Evolutionary conservation across 1,139 yeast species (phyloP).

Genomic region (Suhomyces bokatorum): DNA sequence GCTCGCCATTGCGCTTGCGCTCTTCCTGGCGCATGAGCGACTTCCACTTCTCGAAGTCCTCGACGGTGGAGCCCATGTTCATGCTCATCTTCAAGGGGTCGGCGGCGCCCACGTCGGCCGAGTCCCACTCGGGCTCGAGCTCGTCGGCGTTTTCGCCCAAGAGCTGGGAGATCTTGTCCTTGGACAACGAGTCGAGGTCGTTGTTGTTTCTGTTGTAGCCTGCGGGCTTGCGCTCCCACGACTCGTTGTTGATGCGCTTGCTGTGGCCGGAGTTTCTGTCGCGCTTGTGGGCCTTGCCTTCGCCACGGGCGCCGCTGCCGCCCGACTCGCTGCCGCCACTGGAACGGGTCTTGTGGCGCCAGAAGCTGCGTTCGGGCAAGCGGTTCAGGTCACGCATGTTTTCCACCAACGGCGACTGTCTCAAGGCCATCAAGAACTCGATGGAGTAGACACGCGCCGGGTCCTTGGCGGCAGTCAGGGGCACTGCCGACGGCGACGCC

Average conservation of each 20-base stretch:
- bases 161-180: constrained; percentile 34
- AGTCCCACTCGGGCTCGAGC: constrained; percentile 56
- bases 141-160: constrained; percentile 45
- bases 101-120: constrained; percentile 25
- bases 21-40: constrained; percentile 59
- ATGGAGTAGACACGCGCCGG: constrained; percentile 35
- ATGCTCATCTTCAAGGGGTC: constrained; percentile 31
- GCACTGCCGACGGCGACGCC: constrained; percentile 17
- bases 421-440: constrained; percentile 36
- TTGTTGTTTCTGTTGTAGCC: constrained; percentile 21
- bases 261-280: constrained; percentile 13
- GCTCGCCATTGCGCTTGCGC: constrained; percentile 51
- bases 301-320: constrained; percentile 2
- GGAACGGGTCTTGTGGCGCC: constrained; percentile 30
- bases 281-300: constrained; percentile 16
- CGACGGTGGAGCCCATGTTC: constrained; percentile 59
- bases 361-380: constrained; percentile 47
- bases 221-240: constrained; percentile 34
- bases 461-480: constrained; percentile 8
- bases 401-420: constrained; percentile 36
- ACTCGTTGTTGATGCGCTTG: constrained; percentile 23
- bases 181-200: constrained; percentile 32
- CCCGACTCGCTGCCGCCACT: constrained; percentile 3
- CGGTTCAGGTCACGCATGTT: constrained; percentile 25
- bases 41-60: constrained; percentile 75